Percentiles rank a stretch among this genome's conserved stretches.
phyloP scores from a whole-genome alignment of 495 filamentous ascomycete species.

The Pyrenula massariospora region DNA sequence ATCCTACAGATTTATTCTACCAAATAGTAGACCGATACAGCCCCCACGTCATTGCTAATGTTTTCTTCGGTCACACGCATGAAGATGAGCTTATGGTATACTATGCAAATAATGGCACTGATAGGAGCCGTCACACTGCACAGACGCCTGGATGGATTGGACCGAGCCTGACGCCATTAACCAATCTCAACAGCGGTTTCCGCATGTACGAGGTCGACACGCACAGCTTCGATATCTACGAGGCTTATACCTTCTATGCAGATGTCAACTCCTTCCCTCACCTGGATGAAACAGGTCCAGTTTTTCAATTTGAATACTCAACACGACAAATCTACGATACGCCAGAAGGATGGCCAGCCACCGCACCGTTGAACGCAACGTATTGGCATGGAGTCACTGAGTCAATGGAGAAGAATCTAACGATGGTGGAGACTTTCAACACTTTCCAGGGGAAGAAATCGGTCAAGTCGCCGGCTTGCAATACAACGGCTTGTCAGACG shows the following conservation, averaged over 20 bases:
- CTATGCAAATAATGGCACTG: conserved; percentile 37
- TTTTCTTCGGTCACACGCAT: conserved; percentile 48
- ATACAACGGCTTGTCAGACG: conserved; percentile 30
- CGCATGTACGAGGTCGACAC: conserved; percentile 44
- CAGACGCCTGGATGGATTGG: conserved; percentile 34
- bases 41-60: conserved; percentile 40
- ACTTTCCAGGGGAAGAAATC: conserved; percentile 41
- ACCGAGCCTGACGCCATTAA: conserved; percentile 41
- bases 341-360: conserved; percentile 28
- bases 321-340: conserved; percentile 39
- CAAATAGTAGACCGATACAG: conserved; percentile 45
- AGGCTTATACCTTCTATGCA: conserved; percentile 40
- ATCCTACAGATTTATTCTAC: conserved; percentile 41
- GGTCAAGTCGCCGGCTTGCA: conserved; percentile 37
- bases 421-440: conserved; percentile 37
- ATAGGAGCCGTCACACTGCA: conserved; percentile 24
- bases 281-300: conserved; percentile 26
- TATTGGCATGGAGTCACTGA: conserved; percentile 49
- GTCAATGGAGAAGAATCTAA: conserved; percentile 41
- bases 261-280: conserved; percentile 31
- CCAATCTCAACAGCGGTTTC: conserved; percentile 43
- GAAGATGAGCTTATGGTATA: conserved; percentile 41
- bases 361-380: conserved; percentile 42
- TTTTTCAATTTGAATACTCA: conserved; percentile 41
- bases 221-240: conserved; percentile 38